phyloP scores from a whole-genome alignment of 2,329 filamentous ascomycete genomes.

The Trichophyton schoenleinii region DNA sequence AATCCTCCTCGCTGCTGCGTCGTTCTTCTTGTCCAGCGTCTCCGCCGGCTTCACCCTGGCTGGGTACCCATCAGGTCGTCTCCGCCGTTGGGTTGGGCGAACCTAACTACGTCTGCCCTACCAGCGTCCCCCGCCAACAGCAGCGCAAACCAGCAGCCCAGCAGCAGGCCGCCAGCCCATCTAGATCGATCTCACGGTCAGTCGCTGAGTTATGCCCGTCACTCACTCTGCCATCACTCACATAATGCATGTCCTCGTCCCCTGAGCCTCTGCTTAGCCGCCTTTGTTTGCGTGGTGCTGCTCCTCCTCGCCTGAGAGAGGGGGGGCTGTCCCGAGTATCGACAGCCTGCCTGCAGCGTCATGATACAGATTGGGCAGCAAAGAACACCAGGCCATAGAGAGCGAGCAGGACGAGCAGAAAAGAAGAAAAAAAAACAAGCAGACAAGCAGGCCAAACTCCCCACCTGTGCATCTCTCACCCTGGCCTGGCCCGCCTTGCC shows the following conservation, averaged over 20 bases:
- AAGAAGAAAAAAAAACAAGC: not conserved
- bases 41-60: not conserved
- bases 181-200: not conserved
- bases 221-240: not conserved
- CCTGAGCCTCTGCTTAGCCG: not conserved
- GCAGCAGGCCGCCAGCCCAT: not conserved
- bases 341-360: not conserved
- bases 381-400: not conserved
- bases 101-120: not conserved
- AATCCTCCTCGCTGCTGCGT: not conserved
- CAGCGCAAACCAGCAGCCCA: not conserved
- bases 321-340: not conserved
- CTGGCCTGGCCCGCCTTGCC: conserved; percentile 1
- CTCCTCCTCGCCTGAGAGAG: not conserved
- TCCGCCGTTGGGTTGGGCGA: not conserved
- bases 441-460: not conserved
- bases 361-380: conserved; percentile 5
- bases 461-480: conserved; percentile 4
- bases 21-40: not conserved
- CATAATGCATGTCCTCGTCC: not conserved
- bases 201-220: too few species aligned
- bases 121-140: not conserved
- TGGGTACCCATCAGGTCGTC: not conserved
- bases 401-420: not conserved
- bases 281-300: not conserved